These are phyloP conservation scores for Eimeria maxima DNA, from an alignment of 169 alveolate species.

Conservation along the genomic window DNA sequence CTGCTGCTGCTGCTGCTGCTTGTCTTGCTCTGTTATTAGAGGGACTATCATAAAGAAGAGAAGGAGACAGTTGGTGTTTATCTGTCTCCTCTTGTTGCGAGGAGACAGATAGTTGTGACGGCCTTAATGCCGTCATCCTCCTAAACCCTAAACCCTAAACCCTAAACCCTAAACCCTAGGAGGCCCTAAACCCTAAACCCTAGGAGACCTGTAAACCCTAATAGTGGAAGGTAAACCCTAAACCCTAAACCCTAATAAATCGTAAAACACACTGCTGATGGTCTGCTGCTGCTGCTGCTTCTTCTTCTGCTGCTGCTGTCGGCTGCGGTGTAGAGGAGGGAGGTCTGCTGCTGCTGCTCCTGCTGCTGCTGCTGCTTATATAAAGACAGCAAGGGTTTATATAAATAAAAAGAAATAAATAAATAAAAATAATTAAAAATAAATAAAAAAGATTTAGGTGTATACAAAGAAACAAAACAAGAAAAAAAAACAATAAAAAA, in stretches of 20 bases:
- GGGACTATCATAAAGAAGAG: constrained; percentile 10
- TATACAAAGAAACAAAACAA: neutral
- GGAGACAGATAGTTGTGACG: neutral
- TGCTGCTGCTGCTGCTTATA: no score
- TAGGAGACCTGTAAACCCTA: no score
- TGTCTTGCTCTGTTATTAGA: neutral
- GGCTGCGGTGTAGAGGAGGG: neutral
- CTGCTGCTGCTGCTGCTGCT: neutral
- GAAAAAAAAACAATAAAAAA: no score
- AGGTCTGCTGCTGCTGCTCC: neutral
- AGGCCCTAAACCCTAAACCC: no score
- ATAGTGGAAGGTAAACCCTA: no score
- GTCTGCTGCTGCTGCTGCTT: no score
- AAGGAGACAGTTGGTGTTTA: neutral
- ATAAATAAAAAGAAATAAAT: neutral
- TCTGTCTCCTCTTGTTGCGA: neutral
- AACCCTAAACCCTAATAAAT: no score
- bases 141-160: no score
- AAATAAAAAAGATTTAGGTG: neutral
- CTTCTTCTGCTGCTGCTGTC: neutral
- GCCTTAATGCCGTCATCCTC: neutral
- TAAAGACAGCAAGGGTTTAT: no score
- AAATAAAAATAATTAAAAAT: neutral
- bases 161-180: no score
- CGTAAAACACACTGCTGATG: no score